These are phyloP conservation scores for Arthrinium puccinioides DNA, from an alignment of 2,329 filamentous ascomycete genomes.

Conservation along the genomic window DNA sequence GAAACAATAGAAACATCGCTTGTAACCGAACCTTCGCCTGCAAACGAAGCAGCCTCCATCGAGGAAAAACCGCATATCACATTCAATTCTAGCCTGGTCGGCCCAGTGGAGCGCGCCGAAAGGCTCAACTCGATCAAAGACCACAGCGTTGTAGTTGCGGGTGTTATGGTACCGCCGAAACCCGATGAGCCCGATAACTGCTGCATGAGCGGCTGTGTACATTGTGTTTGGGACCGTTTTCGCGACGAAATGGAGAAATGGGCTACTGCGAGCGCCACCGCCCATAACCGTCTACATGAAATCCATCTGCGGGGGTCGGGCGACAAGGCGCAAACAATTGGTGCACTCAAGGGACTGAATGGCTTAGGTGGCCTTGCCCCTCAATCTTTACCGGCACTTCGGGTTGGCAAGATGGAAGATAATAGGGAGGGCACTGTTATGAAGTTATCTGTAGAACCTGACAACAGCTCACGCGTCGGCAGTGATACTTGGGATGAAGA, in stretches of 20 bases:
- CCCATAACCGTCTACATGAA: slow-evolving; percentile 44
- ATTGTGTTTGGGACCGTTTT: slow-evolving; percentile 93
- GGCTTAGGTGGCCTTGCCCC: slow-evolving; percentile 16
- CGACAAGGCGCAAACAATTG: slow-evolving; percentile 4
- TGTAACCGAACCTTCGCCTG: slow-evolving; percentile 18
- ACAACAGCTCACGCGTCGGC: slow-evolving; percentile 29
- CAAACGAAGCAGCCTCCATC: slow-evolving; percentile 33
- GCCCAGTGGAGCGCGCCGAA: slow-evolving; percentile 61
- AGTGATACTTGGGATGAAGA: slow-evolving; percentile 56
- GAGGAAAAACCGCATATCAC: slow-evolving; percentile 58
- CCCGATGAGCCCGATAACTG: slow-evolving; percentile 94
- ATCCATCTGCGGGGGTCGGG: slow-evolving; percentile 18
- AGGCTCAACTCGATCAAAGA: slow-evolving; percentile 50
- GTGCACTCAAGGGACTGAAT: slow-evolving; percentile 7
- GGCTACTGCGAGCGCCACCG: slow-evolving; percentile 58
- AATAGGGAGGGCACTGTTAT: slow-evolving; percentile 70
- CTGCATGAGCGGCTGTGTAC: slow-evolving; percentile 97
- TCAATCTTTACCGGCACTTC: slow-evolving; percentile 25
- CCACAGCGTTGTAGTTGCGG: slow-evolving; percentile 61
- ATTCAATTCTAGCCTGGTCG: slow-evolving; percentile 74
- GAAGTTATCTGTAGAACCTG: slow-evolving; percentile 48
- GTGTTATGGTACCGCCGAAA: slow-evolving; percentile 72
- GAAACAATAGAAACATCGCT: slow-evolving; percentile 7
- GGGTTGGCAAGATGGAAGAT: slow-evolving; percentile 62
- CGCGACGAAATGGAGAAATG: slow-evolving; percentile 90